Base-by-base conservation (phyloP, 495 filamentous ascomycete species). In the Aspergillus saccharolyticus region DNA sequence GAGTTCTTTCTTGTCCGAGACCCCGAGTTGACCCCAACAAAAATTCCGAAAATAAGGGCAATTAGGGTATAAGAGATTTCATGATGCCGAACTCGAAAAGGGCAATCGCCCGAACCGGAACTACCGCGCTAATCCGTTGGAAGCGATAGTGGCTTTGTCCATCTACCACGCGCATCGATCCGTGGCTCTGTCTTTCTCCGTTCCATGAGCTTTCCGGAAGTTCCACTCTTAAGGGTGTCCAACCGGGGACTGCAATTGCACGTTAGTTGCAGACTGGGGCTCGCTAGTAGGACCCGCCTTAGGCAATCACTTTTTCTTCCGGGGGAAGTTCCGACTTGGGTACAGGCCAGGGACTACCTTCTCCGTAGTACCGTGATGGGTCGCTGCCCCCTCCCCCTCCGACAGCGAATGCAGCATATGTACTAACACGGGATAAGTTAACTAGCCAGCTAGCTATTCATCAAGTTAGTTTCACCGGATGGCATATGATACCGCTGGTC, bases 161-260 rank as follows among this genome's bases (percentile, higher is more conserved):
- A 21, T 47, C 44, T 19, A 15, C 47, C 47, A 50, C 47, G 47
- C 47, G 47, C 47, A 28, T 24, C 22, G 47, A 50, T 24, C 47
- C 47, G 28, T 50, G 47, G 47, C 15, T 50, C 47, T 24, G 22
- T 24, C n/a, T 8, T 7, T 49, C 20, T 24, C 46, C 15, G 8
- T 50, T 50, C 47, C 47, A 49, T 49, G 21, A 50, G 24, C 15
- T 24, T 50, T 50, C 47, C 47, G 47, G 47, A 50, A 50, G 47
- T 30, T 50, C 30, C 47, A 50, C 47, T 24, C 30, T 30, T 19
- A 50, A 16, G 12, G 47, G 47, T 7, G 14, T n/a, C 24, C 20
- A 17, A 28, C 22, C 28, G 47, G 33, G 33, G 47, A 30, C 30
- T 12, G 21, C 15, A 24, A 21, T 6, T 20, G 18, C 18, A 46